Evolutionary conservation across 192 early-diverging fungal genomes (phyloP), one percentile per base, ranked within the genome.

Genomic region (Cetraspora pellucida): DNA sequence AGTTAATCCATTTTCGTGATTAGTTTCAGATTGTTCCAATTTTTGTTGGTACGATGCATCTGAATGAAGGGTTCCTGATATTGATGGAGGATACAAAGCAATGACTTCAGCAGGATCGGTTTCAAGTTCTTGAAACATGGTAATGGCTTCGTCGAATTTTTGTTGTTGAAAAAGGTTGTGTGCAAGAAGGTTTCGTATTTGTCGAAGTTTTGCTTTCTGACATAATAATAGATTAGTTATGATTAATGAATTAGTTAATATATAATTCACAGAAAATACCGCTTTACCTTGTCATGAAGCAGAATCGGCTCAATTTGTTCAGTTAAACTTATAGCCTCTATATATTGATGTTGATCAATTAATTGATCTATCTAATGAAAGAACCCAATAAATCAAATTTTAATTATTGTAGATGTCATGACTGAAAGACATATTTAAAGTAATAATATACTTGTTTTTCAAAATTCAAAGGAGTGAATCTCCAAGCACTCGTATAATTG

Each of bases 241-340:
- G n/a, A n/a, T n/a, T n/a, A n/a, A n/a, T n/a, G n/a, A 37, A 21
- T 19, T 14, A 43, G 52, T 6, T 28, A 28, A 73, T 45, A 46
- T 43, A 10, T 8, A 37, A 9, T 19, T 64, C 19, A n/a, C 8
- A 10, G 11, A n/a, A 9, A 1, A 61, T 44, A 46, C 37, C 17
- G 19, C 46, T 71, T 78, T 79, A 83, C 82, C 77, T 90, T 91
- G 43, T 92, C 89, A 0, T 91, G 87, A 61, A 92, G 81, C 2
- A 91, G 80, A 49, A 92, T 91, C 13, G 89, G 87, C 75, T 94
- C 91, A 17, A 91, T 90, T 78, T 93, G 91, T 30, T 89, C 87
- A 25, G 93, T 87, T 37, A 93, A 87, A 81, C 90, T 93, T 45
- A 92, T 86, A 0, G 92, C 93, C 75, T 94, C 91, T 66, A 90